Evolutionary conservation across 768 basidiomycete genomes (phyloP).

Genomic region (Sarcodon sp.): DNA sequence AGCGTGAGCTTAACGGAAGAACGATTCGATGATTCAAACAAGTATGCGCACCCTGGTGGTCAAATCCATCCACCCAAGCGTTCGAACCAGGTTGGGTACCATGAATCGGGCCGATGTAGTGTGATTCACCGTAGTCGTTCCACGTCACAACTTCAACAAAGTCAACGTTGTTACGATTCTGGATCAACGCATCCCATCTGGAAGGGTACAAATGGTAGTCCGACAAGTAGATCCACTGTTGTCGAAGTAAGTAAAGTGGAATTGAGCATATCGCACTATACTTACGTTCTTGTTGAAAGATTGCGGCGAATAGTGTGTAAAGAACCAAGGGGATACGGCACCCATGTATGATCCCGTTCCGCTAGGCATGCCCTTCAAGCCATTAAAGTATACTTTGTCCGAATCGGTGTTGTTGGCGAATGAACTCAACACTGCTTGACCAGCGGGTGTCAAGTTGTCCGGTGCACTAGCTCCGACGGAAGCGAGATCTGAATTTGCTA

Average conservation of each 20-base stretch:
- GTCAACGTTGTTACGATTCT: slow-evolving; percentile 30
- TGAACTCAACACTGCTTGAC: slow-evolving; percentile 8
- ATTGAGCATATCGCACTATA: slow-evolving; percentile 9
- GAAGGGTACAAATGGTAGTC: slow-evolving; percentile 51
- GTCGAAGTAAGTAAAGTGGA: background rate
- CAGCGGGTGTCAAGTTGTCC: background rate
- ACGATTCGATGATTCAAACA: background rate
- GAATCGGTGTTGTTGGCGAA: slow-evolving; percentile 15
- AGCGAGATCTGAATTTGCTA: slow-evolving; percentile 19
- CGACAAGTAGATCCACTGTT: slow-evolving; percentile 42
- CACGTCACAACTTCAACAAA: slow-evolving; percentile 52
- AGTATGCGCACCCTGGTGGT: slow-evolving; percentile 17
- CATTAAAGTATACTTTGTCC: slow-evolving; percentile 23
- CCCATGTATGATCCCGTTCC: slow-evolving; percentile 15
- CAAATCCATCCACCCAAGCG: slow-evolving; percentile 25
- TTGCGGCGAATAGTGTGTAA: slow-evolving; percentile 50
- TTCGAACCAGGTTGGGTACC: slow-evolving; percentile 25
- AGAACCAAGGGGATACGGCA: slow-evolving; percentile 62
- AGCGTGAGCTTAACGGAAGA: background rate
- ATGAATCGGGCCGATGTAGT: slow-evolving; percentile 57
- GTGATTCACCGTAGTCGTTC: slow-evolving; percentile 71
- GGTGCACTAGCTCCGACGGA: background rate
- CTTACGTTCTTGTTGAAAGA: slow-evolving; percentile 45
- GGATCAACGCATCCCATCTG: slow-evolving; percentile 54
- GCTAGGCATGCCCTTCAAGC: slow-evolving; percentile 11